Evolutionary conservation across 2,329 filamentous ascomycete genomes (phyloP).

Genomic region (Penicillium sp.): DNA sequence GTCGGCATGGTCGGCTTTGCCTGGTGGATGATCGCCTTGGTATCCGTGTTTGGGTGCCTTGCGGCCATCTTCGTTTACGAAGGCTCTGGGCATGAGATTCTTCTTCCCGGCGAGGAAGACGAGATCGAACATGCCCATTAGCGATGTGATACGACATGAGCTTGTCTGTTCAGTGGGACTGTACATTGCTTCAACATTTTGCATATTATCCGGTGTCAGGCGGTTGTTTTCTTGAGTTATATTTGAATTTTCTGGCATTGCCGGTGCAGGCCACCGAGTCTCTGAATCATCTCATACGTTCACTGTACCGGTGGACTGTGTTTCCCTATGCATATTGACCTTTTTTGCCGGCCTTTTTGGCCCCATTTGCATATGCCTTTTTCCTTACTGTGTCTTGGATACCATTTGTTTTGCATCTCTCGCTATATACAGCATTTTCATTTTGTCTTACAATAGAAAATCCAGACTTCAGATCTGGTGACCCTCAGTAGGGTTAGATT

Average conservation of each 20-base stretch:
- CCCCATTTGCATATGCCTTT: slow-evolving; percentile 5
- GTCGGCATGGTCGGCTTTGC: slow-evolving; percentile 58
- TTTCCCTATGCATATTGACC: slow-evolving; percentile 3
- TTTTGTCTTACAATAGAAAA: slow-evolving; percentile 7
- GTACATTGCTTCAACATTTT: slow-evolving; percentile 27
- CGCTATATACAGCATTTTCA: slow-evolving; percentile 6
- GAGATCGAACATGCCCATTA: slow-evolving; percentile 25
- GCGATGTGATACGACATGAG: slow-evolving; percentile 18
- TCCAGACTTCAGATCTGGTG: background rate
- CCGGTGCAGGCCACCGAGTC: background rate
- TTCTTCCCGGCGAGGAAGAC: slow-evolving; percentile 42
- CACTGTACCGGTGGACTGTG: background rate
- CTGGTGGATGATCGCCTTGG: slow-evolving; percentile 58
- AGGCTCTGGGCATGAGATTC: slow-evolving; percentile 63
- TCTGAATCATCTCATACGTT: background rate
- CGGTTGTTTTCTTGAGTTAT: slow-evolving; percentile 11
- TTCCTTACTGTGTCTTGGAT: slow-evolving; percentile 13
- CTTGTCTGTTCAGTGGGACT: slow-evolving; percentile 2
- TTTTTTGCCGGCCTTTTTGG: background rate
- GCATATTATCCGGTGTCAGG: slow-evolving; percentile 24
- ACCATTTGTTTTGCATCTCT: slow-evolving; percentile 21
- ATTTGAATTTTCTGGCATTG: slow-evolving; percentile 2
- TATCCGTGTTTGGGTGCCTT: slow-evolving; percentile 60
- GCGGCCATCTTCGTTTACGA: slow-evolving; percentile 65
- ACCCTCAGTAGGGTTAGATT: background rate